A percentile compares a stretch with the other conserved stretches of the same genome.
Evolutionary conservation across 2,329 filamentous ascomycete genomes (phyloP).

Genomic region (Magnaporthiopsis incrustans): DNA sequence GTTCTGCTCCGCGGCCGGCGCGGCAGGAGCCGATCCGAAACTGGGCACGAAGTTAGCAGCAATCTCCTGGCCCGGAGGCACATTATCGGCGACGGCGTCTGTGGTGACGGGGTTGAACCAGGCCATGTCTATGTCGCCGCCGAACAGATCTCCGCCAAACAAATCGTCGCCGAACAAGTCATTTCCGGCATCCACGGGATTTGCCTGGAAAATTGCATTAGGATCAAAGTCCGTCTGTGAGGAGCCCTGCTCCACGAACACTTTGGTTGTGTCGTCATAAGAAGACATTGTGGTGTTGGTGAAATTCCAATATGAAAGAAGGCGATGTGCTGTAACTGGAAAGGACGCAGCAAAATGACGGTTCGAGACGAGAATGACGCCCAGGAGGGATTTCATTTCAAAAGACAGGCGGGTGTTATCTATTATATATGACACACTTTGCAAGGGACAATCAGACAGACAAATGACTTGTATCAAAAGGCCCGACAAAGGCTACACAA

Average conservation of each 20-base stretch:
- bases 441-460: background rate
- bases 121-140: no score
- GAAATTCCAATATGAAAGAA: no score
- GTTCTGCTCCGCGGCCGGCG: no score
- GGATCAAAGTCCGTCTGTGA: background rate
- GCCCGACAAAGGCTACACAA: no score
- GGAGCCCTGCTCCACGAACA: background rate
- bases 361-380: background rate
- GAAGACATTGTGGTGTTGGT: background rate
- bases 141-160: background rate
- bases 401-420: background rate
- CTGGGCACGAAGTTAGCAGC: background rate
- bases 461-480: background rate
- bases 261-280: background rate
- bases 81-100: no score
- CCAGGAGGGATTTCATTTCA: background rate
- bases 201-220: background rate
- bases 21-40: background rate
- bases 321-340: background rate
- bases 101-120: no score
- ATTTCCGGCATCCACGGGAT: background rate
- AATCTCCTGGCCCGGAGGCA: background rate
- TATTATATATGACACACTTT: background rate
- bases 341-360: background rate
- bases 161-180: background rate